Percentiles rank a stretch among this genome's conserved stretches.
Evolutionary conservation across 2,329 filamentous ascomycete genomes (phyloP).

Genomic region (Scytalidium sp.): DNA sequence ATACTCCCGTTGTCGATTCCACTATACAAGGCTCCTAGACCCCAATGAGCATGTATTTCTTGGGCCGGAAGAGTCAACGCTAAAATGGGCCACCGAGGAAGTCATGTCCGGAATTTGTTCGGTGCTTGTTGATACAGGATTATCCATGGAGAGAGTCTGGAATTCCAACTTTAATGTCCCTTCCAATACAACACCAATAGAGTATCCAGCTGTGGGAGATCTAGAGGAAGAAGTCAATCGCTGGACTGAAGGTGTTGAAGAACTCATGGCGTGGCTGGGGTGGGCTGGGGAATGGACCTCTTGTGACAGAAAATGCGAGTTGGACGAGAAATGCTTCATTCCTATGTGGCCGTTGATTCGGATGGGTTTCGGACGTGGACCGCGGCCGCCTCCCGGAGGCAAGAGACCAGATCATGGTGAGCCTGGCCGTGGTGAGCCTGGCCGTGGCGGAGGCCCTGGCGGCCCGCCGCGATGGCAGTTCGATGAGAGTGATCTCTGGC

Average conservation of each 20-base stretch:
- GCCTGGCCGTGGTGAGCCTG: constrained; percentile 3
- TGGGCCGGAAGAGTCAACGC: constrained; percentile 31
- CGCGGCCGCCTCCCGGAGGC: not conserved
- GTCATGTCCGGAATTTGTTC: constrained; percentile 38
- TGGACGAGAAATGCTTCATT: constrained; percentile 44
- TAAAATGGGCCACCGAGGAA: constrained; percentile 38
- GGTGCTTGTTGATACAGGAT: constrained; percentile 38
- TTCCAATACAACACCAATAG: not conserved
- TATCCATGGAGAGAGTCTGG: constrained; percentile 39
- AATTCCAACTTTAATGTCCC: constrained; percentile 23
- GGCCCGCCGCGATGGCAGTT: constrained; percentile 5
- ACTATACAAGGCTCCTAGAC: constrained; percentile 35
- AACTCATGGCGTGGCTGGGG: constrained; percentile 47
- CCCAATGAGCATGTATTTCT: constrained; percentile 23
- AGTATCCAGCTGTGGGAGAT: not conserved
- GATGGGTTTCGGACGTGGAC: not conserved
- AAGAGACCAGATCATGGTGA: not conserved
- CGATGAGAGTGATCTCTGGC: constrained; percentile 21
- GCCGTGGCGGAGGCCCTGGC: constrained; percentile 6
- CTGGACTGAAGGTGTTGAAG: constrained; percentile 26
- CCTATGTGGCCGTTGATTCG: constrained; percentile 46
- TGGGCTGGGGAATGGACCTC: constrained; percentile 45
- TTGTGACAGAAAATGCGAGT: constrained; percentile 37
- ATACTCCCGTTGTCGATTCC: constrained; percentile 38
- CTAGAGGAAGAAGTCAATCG: constrained; percentile 20